Conservation (phyloP, 1,284 basidiomycete species). For the Papiliotrema terrestris region DNA sequence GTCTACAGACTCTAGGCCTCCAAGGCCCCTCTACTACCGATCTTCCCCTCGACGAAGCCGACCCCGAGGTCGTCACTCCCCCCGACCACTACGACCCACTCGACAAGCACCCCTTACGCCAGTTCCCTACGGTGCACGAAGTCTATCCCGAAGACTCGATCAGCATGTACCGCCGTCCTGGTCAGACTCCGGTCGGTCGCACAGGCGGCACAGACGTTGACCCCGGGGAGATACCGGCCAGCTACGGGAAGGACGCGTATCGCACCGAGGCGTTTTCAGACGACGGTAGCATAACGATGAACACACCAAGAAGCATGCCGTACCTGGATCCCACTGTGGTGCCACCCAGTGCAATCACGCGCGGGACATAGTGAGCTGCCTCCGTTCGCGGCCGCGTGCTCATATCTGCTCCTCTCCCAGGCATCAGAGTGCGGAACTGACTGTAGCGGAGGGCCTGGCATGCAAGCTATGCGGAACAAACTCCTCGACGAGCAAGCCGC, state of each 20-base stretch:
- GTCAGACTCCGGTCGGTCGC: conserved; percentile 7
- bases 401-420: not conserved
- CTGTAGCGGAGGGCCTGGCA: conserved; percentile 20
- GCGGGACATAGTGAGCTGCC: conserved; percentile 24
- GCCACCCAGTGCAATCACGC: conserved; percentile 19
- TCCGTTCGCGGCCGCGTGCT: not conserved
- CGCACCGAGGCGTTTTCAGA: not conserved
- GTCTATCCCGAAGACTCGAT: conserved; percentile 29
- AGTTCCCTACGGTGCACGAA: conserved; percentile 11
- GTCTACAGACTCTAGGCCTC: conserved; percentile 21
- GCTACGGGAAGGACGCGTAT: not conserved
- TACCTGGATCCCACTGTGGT: conserved; percentile 27
- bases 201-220: conserved; percentile 37
- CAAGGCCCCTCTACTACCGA: conserved; percentile 5
- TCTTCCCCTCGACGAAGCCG: not conserved
- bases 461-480: conserved; percentile 35
- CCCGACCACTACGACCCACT: not conserved
- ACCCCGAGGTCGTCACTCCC: not conserved
- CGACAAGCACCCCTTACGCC: conserved; percentile 1
- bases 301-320: conserved; percentile 13
- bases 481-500: conserved; percentile 17
- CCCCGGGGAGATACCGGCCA: conserved; percentile 13
- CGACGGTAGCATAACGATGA: conserved; percentile 18
- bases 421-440: not conserved
- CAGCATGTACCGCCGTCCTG: conserved; percentile 32